Evolutionary conservation across 441 rosid species (phyloP), one percentile per base, ranked within the genome.

Genomic region (Populus hybrid): DNA sequence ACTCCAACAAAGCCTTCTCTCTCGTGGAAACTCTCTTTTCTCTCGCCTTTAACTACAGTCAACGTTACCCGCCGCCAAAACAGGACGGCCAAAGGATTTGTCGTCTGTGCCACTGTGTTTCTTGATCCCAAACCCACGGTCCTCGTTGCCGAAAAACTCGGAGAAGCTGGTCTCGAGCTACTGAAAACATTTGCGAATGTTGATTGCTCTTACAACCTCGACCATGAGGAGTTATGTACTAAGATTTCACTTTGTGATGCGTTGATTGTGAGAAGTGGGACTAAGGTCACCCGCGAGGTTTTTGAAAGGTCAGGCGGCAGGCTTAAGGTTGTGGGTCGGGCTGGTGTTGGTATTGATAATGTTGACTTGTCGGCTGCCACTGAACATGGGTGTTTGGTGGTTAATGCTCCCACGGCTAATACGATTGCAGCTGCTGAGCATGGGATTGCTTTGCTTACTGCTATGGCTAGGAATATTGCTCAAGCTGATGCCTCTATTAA

Each of bases 371-470:
- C 87, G 6, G 98, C 99, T 0, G 98, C 98, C 14, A 95, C 99
- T 32, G 97, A 92, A 85, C 84, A 84, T 18, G 99, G 99, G 0
- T 94, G 99, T 79, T 82, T 95, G 82, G 98, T 95, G 11, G 99
- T 95, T 24, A 95, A 95, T 79, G 98, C 98, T 0, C 99, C 99
- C 35, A 92, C 98, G 2, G 98, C 99, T 2, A 95, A 95, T 69
- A 94, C 99, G 9, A 88, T 95, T 78, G 97, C 99, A 0, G 98
- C 99, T 2, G 97, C 99, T 3, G 99, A 95, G 82, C 99, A 95
- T 63, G 97, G 91, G 76, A 92, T 95, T 76, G 97, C 99, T 19
- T 91, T 95, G 57, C 84, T 95, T 84, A 85, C 97, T 11, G 87
- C 91, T 76, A 91, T 95, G 99, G 94, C 99, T 1, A 82, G 99